A percentile compares a stretch with the other conserved stretches of the same genome.
Conservation (phyloP, 305 asterid species). For the Nicotiana rustica region DNA sequence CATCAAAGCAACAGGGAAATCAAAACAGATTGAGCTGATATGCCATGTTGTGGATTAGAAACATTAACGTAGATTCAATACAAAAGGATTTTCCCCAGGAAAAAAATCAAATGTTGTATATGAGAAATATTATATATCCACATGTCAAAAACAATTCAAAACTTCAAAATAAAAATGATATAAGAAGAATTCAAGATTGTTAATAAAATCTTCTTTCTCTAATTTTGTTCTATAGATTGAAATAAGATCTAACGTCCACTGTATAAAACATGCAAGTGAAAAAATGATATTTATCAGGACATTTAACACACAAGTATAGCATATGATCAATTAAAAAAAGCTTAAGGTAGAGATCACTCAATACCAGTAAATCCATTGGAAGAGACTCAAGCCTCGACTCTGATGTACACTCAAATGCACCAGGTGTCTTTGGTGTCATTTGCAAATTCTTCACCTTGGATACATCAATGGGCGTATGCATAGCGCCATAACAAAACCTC, state of each 20-base stretch:
- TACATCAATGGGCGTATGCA: constrained; percentile 41
- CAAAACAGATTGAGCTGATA: not conserved
- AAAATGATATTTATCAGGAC: not conserved
- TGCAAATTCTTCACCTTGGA: constrained; percentile 50
- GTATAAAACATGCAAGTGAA: not conserved
- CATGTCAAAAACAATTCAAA: not conserved
- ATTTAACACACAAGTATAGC: not conserved
- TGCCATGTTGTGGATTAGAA: not conserved
- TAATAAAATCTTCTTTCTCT: not conserved
- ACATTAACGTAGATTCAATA: not conserved
- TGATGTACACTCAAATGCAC: constrained; percentile 49
- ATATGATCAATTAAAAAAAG: not conserved
- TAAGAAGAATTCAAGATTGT: not conserved
- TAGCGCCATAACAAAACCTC: constrained; percentile 54
- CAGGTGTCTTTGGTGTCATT: constrained; percentile 78
- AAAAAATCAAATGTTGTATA: not conserved
- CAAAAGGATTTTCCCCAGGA: not conserved
- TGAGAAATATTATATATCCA: not conserved
- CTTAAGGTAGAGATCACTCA: constrained; percentile 8
- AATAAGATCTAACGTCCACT: not conserved
- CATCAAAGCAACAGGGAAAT: not conserved
- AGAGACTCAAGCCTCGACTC: constrained; percentile 90
- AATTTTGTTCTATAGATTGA: not conserved
- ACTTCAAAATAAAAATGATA: not conserved
- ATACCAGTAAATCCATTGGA: constrained; percentile 90